phyloP scores from a whole-genome alignment of 2,329 filamentous ascomycete species.

The Alternaria arborescens region DNA sequence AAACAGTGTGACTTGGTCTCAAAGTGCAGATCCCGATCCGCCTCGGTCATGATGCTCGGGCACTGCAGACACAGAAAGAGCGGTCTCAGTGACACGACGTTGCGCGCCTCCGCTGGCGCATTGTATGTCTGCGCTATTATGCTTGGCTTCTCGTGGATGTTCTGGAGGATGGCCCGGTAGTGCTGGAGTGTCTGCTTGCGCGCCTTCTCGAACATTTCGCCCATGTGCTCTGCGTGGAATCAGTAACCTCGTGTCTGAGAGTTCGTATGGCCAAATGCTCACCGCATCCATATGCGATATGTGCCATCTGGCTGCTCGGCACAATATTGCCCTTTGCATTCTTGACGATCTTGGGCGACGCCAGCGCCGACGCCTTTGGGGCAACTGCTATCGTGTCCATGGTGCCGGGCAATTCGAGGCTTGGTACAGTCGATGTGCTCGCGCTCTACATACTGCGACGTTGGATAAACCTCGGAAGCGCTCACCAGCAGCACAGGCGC shows the following conservation, averaged over 20 bases:
- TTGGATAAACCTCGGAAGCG: conserved; percentile 2
- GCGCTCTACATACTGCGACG: conserved; percentile 19
- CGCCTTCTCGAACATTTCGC: conserved; percentile 71
- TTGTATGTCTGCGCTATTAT: conserved; percentile 72
- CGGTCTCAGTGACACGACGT: conserved; percentile 60
- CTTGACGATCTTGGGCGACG: conserved; percentile 56
- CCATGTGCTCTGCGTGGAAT: conserved; percentile 70
- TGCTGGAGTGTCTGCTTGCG: conserved; percentile 74
- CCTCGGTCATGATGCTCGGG: conserved; percentile 71
- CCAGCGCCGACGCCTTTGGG: conserved; percentile 51
- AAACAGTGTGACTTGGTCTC: conserved; percentile 76
- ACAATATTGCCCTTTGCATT: conserved; percentile 53
- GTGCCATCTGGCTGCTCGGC: conserved; percentile 50
- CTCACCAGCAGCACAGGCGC: conserved; percentile 10
- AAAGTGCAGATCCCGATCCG: conserved; percentile 72
- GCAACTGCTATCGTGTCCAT: conserved; percentile 53
- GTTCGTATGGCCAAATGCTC: conserved; percentile 18
- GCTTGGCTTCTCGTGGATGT: conserved; percentile 73
- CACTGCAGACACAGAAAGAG: conserved; percentile 73
- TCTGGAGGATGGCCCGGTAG: conserved; percentile 75
- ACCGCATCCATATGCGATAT: conserved; percentile 56
- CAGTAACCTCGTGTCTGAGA: conserved; percentile 19
- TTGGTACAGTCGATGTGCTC: conserved; percentile 3
- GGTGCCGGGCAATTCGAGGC: conserved; percentile 22
- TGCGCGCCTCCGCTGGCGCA: conserved; percentile 59